Evolutionary conservation across 2,329 filamentous ascomycete species (phyloP), one percentile per base, ranked within the genome.

Genomic region (Verticillium nubilum): DNA sequence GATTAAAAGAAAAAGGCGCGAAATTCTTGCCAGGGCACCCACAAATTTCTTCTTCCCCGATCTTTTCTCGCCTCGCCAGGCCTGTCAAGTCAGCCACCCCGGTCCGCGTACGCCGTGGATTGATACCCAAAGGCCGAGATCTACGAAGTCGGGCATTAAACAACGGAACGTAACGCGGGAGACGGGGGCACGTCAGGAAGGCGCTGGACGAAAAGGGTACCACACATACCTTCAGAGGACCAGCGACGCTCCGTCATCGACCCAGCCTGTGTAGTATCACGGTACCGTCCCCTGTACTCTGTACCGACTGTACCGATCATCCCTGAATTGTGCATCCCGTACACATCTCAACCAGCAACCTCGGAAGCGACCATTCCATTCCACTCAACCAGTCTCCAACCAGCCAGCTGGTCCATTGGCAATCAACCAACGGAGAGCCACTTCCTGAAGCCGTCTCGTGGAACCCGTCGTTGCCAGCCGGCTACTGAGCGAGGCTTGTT

Each of bases 31-130:
- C 52, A 55, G 52, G 57, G 56, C 42, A 50, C 42, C 42, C 42
- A 50, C 42, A 23, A 10, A 13, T 27, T 35, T 58, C 58, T 60
- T 59, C 52, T 56, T 53, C 60, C 60, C 60, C 58, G 58, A 25
- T 56, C 57, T 56, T 62, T 60, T 58, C 58, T 60, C 58, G 60
- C 54, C 33, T 55, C 37, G 33, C 53, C 33, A 35, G 25, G 25
- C 15, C 42, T 33, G 26, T 53, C 52, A 53, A 29, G 52, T 60
- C 55, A 52, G 56, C 54, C 57, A 15, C 52, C 52, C 27, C 27
- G 52, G 28, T 23, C 28, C 52, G 28, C 27, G n/a, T 33, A 4
- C 26, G 9, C 19, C 52, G 52, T 50, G 42, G 42, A 50, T 50
- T 50, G 42, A 50, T 50, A 50, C 42, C 42, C 42, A 50, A 50